Conservation (phyloP, 768 basidiomycete genomes). For the Leccinum imitatum region DNA sequence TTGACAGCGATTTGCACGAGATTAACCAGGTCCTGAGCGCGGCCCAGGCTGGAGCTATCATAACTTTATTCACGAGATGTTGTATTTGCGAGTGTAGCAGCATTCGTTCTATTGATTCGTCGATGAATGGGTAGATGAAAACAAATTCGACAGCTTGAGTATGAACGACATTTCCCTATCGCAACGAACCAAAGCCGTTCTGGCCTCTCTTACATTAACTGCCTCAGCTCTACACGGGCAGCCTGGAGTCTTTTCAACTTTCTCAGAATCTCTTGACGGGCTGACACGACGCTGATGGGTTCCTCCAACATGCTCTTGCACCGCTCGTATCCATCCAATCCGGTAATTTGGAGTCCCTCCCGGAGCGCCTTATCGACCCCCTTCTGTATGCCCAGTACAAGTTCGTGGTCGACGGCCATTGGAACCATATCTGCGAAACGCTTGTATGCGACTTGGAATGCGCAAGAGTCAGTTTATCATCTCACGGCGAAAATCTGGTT, state of each 20-base stretch:
- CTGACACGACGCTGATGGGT: conserved; percentile 40
- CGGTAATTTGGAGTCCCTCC: conserved; percentile 51
- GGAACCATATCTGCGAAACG: conserved; percentile 46
- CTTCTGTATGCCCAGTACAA: conserved; percentile 46
- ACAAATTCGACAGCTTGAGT: background rate
- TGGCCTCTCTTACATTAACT: conserved; percentile 14
- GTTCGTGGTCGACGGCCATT: conserved; percentile 40
- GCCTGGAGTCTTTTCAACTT: conserved; percentile 49
- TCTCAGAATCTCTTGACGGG: conserved; percentile 48
- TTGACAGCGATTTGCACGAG: background rate
- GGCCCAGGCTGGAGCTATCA: too few species aligned
- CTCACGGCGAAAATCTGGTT: background rate
- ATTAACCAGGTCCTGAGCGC: too few species aligned
- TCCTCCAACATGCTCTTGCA: conserved; percentile 57
- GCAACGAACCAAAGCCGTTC: background rate
- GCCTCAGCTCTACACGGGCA: conserved; percentile 42
- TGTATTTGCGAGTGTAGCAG: background rate
- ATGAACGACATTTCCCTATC: background rate
- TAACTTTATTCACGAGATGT: background rate
- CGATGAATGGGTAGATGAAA: background rate
- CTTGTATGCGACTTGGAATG: conserved; percentile 45
- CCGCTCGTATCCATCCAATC: conserved; percentile 42
- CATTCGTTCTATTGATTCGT: background rate
- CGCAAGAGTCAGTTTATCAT: background rate
- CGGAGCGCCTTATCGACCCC: conserved; percentile 47